These are phyloP conservation scores for Jasminum sambac DNA, from an alignment of 257 asterid genomes.

Conservation along the genomic window DNA sequence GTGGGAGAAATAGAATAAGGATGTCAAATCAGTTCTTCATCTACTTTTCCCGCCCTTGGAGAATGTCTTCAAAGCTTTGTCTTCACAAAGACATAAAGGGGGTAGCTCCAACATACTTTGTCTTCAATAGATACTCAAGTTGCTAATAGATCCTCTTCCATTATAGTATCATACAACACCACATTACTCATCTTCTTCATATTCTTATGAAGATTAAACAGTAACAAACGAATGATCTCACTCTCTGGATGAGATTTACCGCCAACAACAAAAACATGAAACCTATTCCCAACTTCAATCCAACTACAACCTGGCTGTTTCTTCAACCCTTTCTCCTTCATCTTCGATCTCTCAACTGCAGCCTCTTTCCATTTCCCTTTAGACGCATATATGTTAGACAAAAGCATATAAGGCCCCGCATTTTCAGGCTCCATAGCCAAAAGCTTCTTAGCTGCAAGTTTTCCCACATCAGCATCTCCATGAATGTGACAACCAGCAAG, in stretches of 20 bases:
- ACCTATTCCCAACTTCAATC: constrained; percentile 52
- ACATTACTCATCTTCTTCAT: constrained; percentile 39
- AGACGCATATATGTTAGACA: constrained; percentile 33
- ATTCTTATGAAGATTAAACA: constrained; percentile 42
- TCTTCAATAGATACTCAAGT: not conserved
- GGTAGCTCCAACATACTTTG: too few species aligned
- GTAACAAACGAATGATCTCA: constrained; percentile 27
- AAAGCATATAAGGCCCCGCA: constrained; percentile 33
- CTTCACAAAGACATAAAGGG: not conserved
- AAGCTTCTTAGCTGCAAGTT: constrained; percentile 37
- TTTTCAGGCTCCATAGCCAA: constrained; percentile 33
- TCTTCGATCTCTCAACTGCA: constrained; percentile 46
- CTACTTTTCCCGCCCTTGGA: not conserved
- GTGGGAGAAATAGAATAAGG: too few species aligned
- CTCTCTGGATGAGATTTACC: constrained; percentile 34
- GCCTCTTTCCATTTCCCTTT: constrained; percentile 49
- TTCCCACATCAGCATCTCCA: constrained; percentile 49
- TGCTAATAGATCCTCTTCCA: constrained; percentile 15
- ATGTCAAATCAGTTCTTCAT: not conserved
- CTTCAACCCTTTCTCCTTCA: constrained; percentile 58
- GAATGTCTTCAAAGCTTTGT: not conserved
- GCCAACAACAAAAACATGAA: constrained; percentile 57
- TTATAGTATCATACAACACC: constrained; percentile 8
- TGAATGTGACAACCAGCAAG: constrained; percentile 56
- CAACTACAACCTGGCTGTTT: constrained; percentile 77